These are phyloP conservation scores for Komagataella ulmi DNA, from an alignment of 805 yeast species.

Conservation along the genomic window DNA sequence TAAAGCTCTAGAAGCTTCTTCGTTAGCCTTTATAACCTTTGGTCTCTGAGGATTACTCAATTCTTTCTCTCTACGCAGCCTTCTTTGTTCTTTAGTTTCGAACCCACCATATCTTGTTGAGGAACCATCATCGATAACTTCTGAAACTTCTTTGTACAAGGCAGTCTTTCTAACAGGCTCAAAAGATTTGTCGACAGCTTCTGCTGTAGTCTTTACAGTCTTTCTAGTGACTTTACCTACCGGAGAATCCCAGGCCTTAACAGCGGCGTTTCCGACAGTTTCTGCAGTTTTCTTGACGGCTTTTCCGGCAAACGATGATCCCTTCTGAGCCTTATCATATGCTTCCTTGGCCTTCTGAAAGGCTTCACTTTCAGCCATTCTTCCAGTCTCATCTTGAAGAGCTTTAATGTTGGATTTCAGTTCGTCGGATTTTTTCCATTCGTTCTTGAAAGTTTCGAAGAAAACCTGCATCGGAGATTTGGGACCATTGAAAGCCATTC, in stretches of 20 bases:
- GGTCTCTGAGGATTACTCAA: slow-evolving; percentile 44
- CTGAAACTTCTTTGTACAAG: slow-evolving; percentile 77
- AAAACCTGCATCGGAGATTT: slow-evolving; percentile 86
- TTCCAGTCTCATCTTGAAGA: slow-evolving; percentile 89
- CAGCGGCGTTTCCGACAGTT: slow-evolving; percentile 80
- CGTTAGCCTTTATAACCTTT: slow-evolving; percentile 62
- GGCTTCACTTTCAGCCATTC: slow-evolving; percentile 87
- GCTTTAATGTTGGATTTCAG: slow-evolving; percentile 89
- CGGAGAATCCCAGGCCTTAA: slow-evolving; percentile 92
- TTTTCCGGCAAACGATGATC: slow-evolving; percentile 45
- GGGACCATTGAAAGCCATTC: slow-evolving; percentile 11
- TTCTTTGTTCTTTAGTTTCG: slow-evolving; percentile 73
- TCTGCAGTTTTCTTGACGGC: slow-evolving; percentile 85
- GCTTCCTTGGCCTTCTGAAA: slow-evolving; percentile 91
- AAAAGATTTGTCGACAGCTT: slow-evolving; percentile 69
- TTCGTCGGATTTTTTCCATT: slow-evolving; percentile 84
- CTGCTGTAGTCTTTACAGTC: slow-evolving; percentile 74
- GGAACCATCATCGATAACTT: slow-evolving; percentile 87
- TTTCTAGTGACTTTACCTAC: slow-evolving; percentile 82
- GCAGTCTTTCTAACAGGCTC: slow-evolving; percentile 91
- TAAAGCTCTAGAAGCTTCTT: slow-evolving; percentile 70
- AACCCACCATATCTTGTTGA: slow-evolving; percentile 87
- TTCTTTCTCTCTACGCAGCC: slow-evolving; percentile 52
- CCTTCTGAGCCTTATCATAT: slow-evolving; percentile 68
- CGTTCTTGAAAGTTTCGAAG: slow-evolving; percentile 80